Base-by-base conservation (phyloP, 495 filamentous ascomycete species). In the Aspergillus egyptiacus region DNA sequence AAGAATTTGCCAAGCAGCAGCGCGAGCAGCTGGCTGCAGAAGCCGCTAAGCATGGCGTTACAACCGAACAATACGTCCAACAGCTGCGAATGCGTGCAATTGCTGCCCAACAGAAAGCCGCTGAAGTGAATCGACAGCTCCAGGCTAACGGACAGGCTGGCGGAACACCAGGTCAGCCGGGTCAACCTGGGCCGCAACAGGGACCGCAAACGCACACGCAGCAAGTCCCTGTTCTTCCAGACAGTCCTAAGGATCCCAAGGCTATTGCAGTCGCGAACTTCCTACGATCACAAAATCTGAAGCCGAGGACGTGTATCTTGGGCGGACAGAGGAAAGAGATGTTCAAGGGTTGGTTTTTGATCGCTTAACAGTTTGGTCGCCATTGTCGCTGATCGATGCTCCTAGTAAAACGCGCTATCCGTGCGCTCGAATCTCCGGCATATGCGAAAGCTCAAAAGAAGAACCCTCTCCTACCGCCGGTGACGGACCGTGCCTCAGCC, bases 301-400 rank as follows among this genome's bases (percentile, higher is more conserved):
- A 99, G 78, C 74, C 81, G 34, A 77, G 94, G 54, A 96, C 93
- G 22, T 89, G 85, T 69, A 94, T 99, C 49, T 75, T 96, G 55
- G 90, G 96, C 58, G 94, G 93, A 53, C 91, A 97, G 73, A 78
- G 94, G 49, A 97, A 96, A 71, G 91, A 99, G 54, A 90, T 99
- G 83, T 97, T 99, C 70, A 87, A 85, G 77, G 86, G 91, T 95
- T 58, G 25, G 54, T 36, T 32, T 10, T 14, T 22, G 6, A 33
- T 31, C 14, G 3, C n/a, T 14, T 22, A 6, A 2, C 3, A 1
- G 2, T n/a, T 10, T 34, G 2, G n/a, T 24, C 14, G 9, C 2
- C 15, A 2, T 18, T 24, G 11, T 48, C 5, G 19, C 43, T 49
- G n/a, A 46, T n/a, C 35, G 1, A 1, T 46, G 14, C n/a, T 17